A percentile compares a stretch with the other conserved stretches of the same genome.
phyloP scores from a whole-genome alignment of 495 filamentous ascomycete species.

The Amorphotheca resinae region DNA sequence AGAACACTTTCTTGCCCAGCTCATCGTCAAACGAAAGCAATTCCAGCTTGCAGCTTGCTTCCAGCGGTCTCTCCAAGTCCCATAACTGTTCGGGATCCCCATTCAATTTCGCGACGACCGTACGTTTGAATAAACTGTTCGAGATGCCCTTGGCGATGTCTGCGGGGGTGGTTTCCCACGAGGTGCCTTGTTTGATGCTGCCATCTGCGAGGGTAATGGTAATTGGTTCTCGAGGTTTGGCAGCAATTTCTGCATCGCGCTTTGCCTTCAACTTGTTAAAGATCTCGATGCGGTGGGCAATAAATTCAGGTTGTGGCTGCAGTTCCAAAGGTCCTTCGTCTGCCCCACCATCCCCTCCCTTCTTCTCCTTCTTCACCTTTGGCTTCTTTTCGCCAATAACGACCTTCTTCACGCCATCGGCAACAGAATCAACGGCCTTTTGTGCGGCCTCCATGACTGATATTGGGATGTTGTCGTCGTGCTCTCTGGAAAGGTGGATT shows the following conservation, averaged over 20 bases:
- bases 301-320: constrained; percentile 59
- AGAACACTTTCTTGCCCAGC: constrained; percentile 76
- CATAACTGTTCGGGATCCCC: constrained; percentile 54
- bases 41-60: constrained; percentile 64
- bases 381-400: constrained; percentile 31
- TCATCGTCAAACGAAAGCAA: constrained; percentile 75
- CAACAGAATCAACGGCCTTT: constrained; percentile 23
- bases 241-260: constrained; percentile 58
- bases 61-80: constrained; percentile 85
- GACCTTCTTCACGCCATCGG: constrained; percentile 37
- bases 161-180: constrained; percentile 61
- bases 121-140: constrained; percentile 58
- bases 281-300: constrained; percentile 68
- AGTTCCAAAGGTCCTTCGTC: constrained; percentile 39
- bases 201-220: constrained; percentile 54
- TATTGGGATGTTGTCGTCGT: constrained; percentile 3
- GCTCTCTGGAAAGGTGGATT: neutral
- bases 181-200: constrained; percentile 44
- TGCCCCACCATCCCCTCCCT: constrained; percentile 30
- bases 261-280: constrained; percentile 82
- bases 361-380: constrained; percentile 35
- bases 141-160: constrained; percentile 53
- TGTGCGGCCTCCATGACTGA: constrained; percentile 20
- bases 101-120: constrained; percentile 74
- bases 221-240: constrained; percentile 53